A percentile compares a stretch with the other conserved stretches of the same genome.
These are phyloP conservation scores for Entomophthora muscae DNA, from an alignment of 371 early-diverging fungal species.

Conservation along the genomic window DNA sequence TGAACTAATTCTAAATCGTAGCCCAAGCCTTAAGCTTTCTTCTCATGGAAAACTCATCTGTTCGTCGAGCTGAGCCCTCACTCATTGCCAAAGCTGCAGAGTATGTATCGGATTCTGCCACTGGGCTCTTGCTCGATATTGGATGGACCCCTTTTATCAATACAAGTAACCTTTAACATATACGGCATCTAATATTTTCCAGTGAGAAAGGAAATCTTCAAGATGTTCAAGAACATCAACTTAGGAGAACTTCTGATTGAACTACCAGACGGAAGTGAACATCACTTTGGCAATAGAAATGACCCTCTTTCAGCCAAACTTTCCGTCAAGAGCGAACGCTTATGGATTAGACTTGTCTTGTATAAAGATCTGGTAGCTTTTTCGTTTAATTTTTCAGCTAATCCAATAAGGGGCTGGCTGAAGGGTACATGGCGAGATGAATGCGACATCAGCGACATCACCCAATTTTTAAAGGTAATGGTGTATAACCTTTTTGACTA, in stretches of 20 bases:
- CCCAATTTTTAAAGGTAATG: slow-evolving; percentile 2
- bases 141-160: not conserved
- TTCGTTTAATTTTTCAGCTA: slow-evolving; percentile 5
- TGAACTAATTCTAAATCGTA: too few species aligned
- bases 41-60: too few species aligned
- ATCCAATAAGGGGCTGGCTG: slow-evolving; percentile 1
- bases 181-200: not conserved
- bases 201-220: not conserved
- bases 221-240: not conserved
- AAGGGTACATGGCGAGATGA: not conserved
- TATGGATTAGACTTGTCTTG: slow-evolving; percentile 31
- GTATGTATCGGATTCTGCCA: not conserved
- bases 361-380: slow-evolving; percentile 23
- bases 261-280: slow-evolving; percentile 11
- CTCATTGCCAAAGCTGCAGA: not conserved
- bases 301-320: slow-evolving; percentile 16
- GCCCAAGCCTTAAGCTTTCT: too few species aligned
- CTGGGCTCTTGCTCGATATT: not conserved
- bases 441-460: not conserved
- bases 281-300: slow-evolving; percentile 16
- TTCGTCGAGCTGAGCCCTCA: too few species aligned
- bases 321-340: slow-evolving; percentile 20
- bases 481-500: not conserved
- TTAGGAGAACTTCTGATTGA: not conserved
- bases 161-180: not conserved